These are phyloP conservation scores for Blastobotrys terrestris DNA, from an alignment of 805 yeast genomes.

Conservation along the genomic window DNA sequence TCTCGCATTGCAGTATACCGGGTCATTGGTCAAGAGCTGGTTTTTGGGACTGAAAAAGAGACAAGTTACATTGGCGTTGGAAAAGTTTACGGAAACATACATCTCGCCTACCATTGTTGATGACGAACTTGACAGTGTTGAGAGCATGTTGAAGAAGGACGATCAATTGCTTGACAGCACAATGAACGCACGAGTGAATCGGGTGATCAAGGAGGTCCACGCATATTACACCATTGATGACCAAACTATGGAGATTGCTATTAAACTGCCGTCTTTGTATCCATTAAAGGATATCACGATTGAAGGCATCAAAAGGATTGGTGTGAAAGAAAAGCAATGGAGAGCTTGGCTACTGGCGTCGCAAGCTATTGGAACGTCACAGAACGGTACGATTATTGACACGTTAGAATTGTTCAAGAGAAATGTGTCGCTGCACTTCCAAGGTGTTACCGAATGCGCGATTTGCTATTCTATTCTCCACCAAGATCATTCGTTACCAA, in stretches of 20 bases:
- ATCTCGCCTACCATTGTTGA: conserved; percentile 61
- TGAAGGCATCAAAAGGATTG: conserved; percentile 71
- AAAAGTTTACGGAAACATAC: conserved; percentile 51
- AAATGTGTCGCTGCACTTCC: conserved; percentile 78
- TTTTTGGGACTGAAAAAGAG: conserved; percentile 62
- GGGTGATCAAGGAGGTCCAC: conserved; percentile 58
- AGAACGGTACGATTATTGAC: conserved; percentile 46
- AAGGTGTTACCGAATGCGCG: conserved; percentile 95
- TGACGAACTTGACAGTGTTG: conserved; percentile 49
- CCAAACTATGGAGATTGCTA: conserved; percentile 72
- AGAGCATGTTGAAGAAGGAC: conserved; percentile 32
- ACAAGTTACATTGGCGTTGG: conserved; percentile 53
- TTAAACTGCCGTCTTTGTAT: conserved; percentile 64
- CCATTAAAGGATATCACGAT: conserved; percentile 75
- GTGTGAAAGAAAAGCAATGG: conserved; percentile 90
- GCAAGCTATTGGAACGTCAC: conserved; percentile 68
- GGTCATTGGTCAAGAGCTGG: conserved; percentile 51
- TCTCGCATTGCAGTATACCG: conserved; percentile 43
- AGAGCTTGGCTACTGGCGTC: conserved; percentile 92
- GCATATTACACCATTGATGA: conserved; percentile 78
- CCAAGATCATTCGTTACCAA: conserved; percentile 85
- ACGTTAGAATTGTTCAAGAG: conserved; percentile 62
- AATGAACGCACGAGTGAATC: conserved; percentile 54
- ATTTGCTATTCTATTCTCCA: conserved; percentile 91
- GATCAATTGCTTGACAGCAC: conserved; percentile 28